phyloP scores from a whole-genome alignment of 2,329 filamentous ascomycete species.

The Fusarium foetens region DNA sequence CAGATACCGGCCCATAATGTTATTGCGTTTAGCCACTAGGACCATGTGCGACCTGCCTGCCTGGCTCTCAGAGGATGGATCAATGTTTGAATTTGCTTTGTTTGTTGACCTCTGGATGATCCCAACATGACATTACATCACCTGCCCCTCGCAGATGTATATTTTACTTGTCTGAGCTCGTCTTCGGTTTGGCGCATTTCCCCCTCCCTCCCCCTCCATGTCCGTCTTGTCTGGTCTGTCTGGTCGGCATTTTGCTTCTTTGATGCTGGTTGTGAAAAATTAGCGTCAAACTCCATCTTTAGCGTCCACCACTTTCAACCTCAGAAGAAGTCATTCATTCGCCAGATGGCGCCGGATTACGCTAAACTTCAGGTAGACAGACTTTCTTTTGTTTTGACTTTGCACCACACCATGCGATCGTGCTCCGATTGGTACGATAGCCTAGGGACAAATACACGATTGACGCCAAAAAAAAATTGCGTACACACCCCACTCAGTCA shows the following conservation, averaged over 20 bases:
- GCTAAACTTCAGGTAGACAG: conserved; percentile 15
- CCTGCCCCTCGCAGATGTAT: conserved; percentile 14
- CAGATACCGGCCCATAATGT: conserved; percentile 1
- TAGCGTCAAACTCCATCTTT: conserved; percentile 33
- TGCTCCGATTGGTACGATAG: conserved; percentile 50
- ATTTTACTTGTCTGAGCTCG: conserved; percentile 13
- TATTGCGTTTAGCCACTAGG: conserved; percentile 2
- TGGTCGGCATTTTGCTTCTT: conserved; percentile 33
- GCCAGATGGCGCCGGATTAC: conserved; percentile 9
- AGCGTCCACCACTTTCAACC: conserved; percentile 22
- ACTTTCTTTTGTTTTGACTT: conserved; percentile 41
- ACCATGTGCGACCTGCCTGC: not conserved
- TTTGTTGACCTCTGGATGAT: conserved; percentile 12
- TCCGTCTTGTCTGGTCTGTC: not conserved
- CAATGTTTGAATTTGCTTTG: conserved; percentile 16
- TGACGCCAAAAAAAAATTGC: conserved; percentile 33
- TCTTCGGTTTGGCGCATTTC: not conserved
- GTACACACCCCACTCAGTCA: conserved; percentile 25
- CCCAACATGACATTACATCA: conserved; percentile 29
- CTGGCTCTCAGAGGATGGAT: not conserved
- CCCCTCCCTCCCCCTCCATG: not conserved
- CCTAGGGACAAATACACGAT: conserved; percentile 32
- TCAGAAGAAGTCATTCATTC: conserved; percentile 17
- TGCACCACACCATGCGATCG: conserved; percentile 45
- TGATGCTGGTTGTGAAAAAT: conserved; percentile 16